Evolutionary conservation across 495 filamentous ascomycete species (phyloP), one percentile per base, ranked within the genome.

Genomic region (Entonaema liquescens): DNA sequence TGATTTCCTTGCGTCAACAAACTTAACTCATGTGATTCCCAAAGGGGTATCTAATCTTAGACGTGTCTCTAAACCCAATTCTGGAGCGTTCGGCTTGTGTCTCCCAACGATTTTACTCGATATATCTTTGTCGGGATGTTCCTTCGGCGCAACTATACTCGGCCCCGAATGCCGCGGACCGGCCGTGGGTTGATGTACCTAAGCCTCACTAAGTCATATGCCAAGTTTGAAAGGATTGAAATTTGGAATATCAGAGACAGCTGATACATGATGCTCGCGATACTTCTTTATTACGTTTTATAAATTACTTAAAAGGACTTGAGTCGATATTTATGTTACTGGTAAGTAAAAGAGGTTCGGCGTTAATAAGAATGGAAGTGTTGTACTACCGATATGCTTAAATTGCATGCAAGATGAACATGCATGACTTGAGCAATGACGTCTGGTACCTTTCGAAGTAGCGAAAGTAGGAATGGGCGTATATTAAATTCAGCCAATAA

Each of bases 131-230:
- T n/a, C n/a, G n/a, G n/a, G n/a, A n/a, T n/a, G 11, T 12, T 47
- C 17, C 23, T 12, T 53, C 49, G 49, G 25, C 17, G 25, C 12
- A 19, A 28, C 52, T 19, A 28, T 8, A 33, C 6, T 59, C 35
- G 56, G 56, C 35, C 56, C 56, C 56, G 56, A 59, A 44, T 29
- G 35, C 56, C 56, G 56, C 36, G 5, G 23, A 59, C 36, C 56
- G 56, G 36, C 56, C 6, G 36, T 13, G 56, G 13, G 28, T 36
- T 56, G 35, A n/a, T n/a, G n/a, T n/a, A n/a, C n/a, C 19, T 21
- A 28, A 59, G 35, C 23, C 21, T 23, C 31, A 11, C 21, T 2
- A 35, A 40, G 53, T 55, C 53, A 29, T 23, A n/a, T 54, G 25
- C 50, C 50, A 54, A 54, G 13, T 29, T 15, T n/a, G 50, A 12